Percentiles rank a stretch among this genome's conserved stretches.
These are phyloP conservation scores for Trametes versicolor DNA, from an alignment of 1,284 basidiomycete species.

Conservation along the genomic window DNA sequence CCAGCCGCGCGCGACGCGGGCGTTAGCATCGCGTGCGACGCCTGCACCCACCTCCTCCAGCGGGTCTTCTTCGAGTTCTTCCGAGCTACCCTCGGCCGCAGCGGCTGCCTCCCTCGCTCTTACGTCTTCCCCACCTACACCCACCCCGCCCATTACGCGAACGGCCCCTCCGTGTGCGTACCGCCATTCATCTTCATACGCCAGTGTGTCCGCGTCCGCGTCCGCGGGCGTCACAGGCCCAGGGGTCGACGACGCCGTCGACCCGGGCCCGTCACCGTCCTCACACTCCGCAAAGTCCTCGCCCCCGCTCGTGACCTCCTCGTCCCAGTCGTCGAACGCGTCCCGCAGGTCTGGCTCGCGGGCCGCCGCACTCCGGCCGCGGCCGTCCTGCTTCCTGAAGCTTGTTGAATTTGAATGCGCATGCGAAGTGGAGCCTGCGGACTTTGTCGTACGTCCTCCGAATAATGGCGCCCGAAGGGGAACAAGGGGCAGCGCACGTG, in stretches of 20 bases:
- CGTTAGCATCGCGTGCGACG: conserved; percentile 42
- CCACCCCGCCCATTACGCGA: conserved; percentile 2
- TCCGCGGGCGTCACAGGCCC: conserved; percentile 43
- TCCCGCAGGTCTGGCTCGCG: conserved; percentile 58
- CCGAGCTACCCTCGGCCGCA: conserved; percentile 33
- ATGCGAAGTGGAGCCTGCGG: conserved; percentile 51
- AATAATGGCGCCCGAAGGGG: conserved; percentile 30
- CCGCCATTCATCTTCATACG: background rate
- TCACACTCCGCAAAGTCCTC: conserved; percentile 49
- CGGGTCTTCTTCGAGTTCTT: conserved; percentile 30
- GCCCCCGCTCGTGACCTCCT: conserved; percentile 59
- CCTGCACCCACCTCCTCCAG: conserved; percentile 26
- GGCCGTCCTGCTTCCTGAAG: conserved; percentile 14
- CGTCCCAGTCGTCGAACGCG: conserved; percentile 51
- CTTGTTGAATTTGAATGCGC: conserved; percentile 22
- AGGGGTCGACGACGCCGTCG: conserved; percentile 43
- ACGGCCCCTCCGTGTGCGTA: background rate
- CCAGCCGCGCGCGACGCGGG: conserved; percentile 68
- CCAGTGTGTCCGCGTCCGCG: background rate
- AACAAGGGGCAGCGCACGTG: conserved; percentile 27
- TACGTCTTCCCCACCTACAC: conserved; percentile 12
- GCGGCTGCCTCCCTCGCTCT: conserved; percentile 7
- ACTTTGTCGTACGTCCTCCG: conserved; percentile 8
- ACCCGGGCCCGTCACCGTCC: conserved; percentile 27
- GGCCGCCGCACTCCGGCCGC: conserved; percentile 28